Evolutionary conservation across 768 basidiomycete genomes (phyloP).

Genomic region (Lactifluus piperatus): DNA sequence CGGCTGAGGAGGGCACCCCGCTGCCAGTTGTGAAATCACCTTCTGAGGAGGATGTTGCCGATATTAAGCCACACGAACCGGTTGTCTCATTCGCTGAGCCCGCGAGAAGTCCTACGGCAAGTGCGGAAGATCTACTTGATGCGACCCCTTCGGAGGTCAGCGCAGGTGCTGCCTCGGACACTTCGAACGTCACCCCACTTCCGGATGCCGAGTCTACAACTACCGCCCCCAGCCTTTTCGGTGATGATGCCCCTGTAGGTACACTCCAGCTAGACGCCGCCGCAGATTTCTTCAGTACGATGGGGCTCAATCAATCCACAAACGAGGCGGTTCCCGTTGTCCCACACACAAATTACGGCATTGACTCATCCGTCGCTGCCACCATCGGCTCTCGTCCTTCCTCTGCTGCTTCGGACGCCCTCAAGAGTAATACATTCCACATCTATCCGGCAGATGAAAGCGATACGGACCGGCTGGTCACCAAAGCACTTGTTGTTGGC

Average conservation of each 20-base stretch:
- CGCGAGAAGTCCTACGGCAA: slow-evolving; percentile 39
- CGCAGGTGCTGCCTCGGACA: slow-evolving; percentile 52
- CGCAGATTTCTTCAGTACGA: slow-evolving; percentile 85
- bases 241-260: slow-evolving; percentile 59
- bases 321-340: slow-evolving; percentile 41
- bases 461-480: slow-evolving; percentile 80
- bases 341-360: slow-evolving; percentile 70
- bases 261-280: slow-evolving; percentile 57
- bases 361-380: slow-evolving; percentile 90
- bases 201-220: slow-evolving; percentile 74
- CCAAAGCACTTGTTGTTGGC: slow-evolving; percentile 90
- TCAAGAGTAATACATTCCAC: slow-evolving; percentile 78
- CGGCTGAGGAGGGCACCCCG: slow-evolving; percentile 28
- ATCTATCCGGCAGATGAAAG: slow-evolving; percentile 86
- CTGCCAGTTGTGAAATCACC: slow-evolving; percentile 18
- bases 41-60: slow-evolving; percentile 30
- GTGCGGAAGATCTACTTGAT: slow-evolving; percentile 38
- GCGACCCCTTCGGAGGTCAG: slow-evolving; percentile 72
- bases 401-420: slow-evolving; percentile 61
- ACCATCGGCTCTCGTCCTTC: slow-evolving; percentile 90
- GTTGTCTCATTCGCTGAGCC: slow-evolving; percentile 84
- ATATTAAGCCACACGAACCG: slow-evolving; percentile 51
- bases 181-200: slow-evolving; percentile 43
- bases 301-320: slow-evolving; percentile 44
- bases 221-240: slow-evolving; percentile 82